Evolutionary conservation across 768 basidiomycete genomes (phyloP).

Genomic region (Hygrophoropsis aurantiaca): DNA sequence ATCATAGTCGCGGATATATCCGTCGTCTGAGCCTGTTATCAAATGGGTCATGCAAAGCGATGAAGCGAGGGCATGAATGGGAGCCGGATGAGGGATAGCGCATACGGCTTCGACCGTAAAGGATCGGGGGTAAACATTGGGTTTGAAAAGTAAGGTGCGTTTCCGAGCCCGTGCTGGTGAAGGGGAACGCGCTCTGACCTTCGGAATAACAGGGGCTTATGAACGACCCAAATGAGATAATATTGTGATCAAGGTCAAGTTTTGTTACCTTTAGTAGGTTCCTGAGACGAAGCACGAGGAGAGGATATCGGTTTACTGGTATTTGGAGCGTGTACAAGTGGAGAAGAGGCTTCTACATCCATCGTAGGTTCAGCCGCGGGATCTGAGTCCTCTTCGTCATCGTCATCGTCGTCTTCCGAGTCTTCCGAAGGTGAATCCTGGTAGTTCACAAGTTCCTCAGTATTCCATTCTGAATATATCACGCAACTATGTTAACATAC

Average conservation of each 20-base stretch:
- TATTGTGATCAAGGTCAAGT: too few species aligned
- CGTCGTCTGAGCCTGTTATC: constrained; percentile 90
- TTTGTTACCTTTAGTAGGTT: constrained; percentile 36
- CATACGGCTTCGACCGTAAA: constrained; percentile 90
- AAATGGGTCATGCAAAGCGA: constrained; percentile 87
- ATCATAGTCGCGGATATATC: constrained; percentile 91
- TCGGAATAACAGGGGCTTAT: constrained; percentile 13
- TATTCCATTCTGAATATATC: constrained; percentile 3
- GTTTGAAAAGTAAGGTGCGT: constrained; percentile 36
- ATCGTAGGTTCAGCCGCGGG: constrained; percentile 29
- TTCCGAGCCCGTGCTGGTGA: constrained; percentile 60
- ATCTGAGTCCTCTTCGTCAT: constrained; percentile 50
- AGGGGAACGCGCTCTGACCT: constrained; percentile 39
- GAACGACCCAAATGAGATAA: too few species aligned
- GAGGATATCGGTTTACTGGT: constrained; percentile 19
- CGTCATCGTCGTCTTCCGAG: constrained; percentile 60
- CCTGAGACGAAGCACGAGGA: constrained; percentile 27
- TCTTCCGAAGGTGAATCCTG: constrained; percentile 64
- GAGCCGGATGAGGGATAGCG: constrained; percentile 85
- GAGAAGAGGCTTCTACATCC: constrained; percentile 28
- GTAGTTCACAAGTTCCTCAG: constrained; percentile 7
- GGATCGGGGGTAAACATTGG: constrained; percentile 40
- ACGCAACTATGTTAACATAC: constrained; percentile 46
- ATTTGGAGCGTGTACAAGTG: constrained; percentile 24
- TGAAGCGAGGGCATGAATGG: constrained; percentile 85